Evolutionary conservation across 352 stramenopile species (phyloP), one percentile per base, ranked within the genome.

Genomic region (Phytophthora litchii): DNA sequence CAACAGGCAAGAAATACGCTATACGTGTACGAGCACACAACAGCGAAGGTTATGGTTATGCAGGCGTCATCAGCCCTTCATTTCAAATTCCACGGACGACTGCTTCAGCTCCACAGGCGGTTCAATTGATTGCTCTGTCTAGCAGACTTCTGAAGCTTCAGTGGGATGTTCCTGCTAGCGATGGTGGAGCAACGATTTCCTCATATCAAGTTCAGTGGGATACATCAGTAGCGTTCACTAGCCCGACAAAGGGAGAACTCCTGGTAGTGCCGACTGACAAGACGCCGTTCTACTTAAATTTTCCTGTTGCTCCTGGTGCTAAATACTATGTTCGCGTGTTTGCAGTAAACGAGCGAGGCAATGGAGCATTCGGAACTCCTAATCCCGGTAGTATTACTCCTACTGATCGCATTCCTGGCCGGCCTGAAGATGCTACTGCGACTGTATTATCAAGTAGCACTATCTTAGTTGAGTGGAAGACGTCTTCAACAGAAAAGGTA

Each of bases 181-280:
- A 92, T 55, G 91, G 90, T 12, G 94, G 93, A 0, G 70, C 80
- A 9, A 13, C 48, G 3, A 82, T 99, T 32, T 70, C 74, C 7
- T 88, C 84, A 34, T 99, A 98, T 68, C 61, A 64, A 29, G 74
- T 99, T 37, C 83, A 99, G 73, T 99, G 95, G 96, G 95, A 98
- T 58, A 88, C 69, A 0, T 98, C 98, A 51, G 36, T 49, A 7
- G 95, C 93, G 55, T 78, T 94, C 1, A 60, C 34, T 36, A 53
- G 12, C 32, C 23, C 21, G 12, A 20, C 53, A 40, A 53, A 29
- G 1, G 70, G 74, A 7, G 54, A 74, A 13, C 52, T 96, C 2
- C 36, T 38, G 7, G 67, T 88, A 9, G 45, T 67, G 5, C 36
- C 73, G 6, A 79, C 63, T 1, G 72, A 83, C 29, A n/a, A 13